phyloP scores from a whole-genome alignment of 768 basidiomycete genomes.

The Hysterangium stoloniferum region DNA sequence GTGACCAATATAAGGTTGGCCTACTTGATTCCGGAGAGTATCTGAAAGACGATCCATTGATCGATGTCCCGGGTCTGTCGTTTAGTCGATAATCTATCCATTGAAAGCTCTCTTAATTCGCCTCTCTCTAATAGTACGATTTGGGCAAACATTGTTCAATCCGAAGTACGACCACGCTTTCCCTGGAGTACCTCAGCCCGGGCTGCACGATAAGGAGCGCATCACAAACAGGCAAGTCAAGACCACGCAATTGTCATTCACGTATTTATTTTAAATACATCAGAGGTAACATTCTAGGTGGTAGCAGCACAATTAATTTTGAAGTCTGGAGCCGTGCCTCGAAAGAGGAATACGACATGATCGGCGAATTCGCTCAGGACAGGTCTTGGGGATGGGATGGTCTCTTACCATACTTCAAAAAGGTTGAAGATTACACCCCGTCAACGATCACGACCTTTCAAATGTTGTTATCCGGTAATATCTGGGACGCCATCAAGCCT shows the following conservation, averaged over 20 bases:
- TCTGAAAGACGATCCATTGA: constrained; percentile 14
- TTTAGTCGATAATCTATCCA: not conserved
- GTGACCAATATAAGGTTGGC: constrained; percentile 15
- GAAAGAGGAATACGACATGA: constrained; percentile 18
- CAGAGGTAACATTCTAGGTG: constrained; percentile 21
- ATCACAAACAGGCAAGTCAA: not conserved
- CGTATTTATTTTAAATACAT: constrained; percentile 6
- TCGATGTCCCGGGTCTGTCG: constrained; percentile 17
- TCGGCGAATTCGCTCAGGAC: constrained; percentile 14
- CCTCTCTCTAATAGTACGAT: constrained; percentile 4
- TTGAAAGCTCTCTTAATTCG: constrained; percentile 1
- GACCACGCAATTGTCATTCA: not conserved
- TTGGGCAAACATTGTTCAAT: constrained; percentile 15
- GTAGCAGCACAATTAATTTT: constrained; percentile 18
- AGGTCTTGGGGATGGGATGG: constrained; percentile 1
- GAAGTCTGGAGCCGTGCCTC: constrained; percentile 18
- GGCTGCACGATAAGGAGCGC: not conserved
- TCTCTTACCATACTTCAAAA: constrained; percentile 8
- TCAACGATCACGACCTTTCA: not conserved
- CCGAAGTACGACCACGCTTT: constrained; percentile 17
- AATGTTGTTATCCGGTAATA: not conserved
- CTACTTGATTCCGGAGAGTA: constrained; percentile 18
- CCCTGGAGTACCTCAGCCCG: constrained; percentile 12
- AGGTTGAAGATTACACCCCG: constrained; percentile 1
- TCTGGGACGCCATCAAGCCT: too few relatives aligned